Evolutionary conservation across 257 asterid species (phyloP), one percentile per base, ranked within the genome.

Genomic region (Knoxia roxburghii): DNA sequence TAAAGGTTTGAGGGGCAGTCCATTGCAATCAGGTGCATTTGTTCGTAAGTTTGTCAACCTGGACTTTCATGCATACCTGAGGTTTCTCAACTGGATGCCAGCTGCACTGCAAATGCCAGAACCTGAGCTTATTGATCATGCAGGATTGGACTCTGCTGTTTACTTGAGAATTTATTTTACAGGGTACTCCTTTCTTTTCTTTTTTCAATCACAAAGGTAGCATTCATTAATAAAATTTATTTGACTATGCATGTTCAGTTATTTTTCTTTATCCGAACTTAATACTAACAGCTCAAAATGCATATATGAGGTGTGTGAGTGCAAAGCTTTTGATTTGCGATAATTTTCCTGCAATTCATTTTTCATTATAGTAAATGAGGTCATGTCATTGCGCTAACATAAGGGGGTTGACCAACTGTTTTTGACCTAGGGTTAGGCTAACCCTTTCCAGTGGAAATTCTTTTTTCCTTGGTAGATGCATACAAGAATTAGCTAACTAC

Each of bases 71-170:
- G 78, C 97, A 0, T 93, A 93, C 69, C 68, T 85, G 75, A 77
- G 85, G 65, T 93, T 93, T 79, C 84, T 90, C 70, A 84, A 82
- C 72, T 93, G 99, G 99, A 89, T 93, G 77, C 99, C 94, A 17
- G 88, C 87, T 53, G 97, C 99, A 46, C 54, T 93, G 77, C 84
- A 72, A 83, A 93, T 90, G 99, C 97, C 99, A 14, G 97, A 93
- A 82, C 78, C 90, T 0, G 99, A 90, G 86, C 91, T 93, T 37
- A 93, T 93, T 63, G 89, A 87, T 64, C 99, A 93, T 40, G 97
- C 99, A 29, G 99, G 99, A 58, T 79, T 93, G 77, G 99, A 93
- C 75, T 93, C 99, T 37, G 97, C 87, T 23, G 95, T 83, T 73
- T 93, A 93, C 69, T 75, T 93, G 78, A 83, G 99, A 69, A 93